Conservation (phyloP, 1,139 yeast genomes). For the Entelexis paramagnoliae region DNA sequence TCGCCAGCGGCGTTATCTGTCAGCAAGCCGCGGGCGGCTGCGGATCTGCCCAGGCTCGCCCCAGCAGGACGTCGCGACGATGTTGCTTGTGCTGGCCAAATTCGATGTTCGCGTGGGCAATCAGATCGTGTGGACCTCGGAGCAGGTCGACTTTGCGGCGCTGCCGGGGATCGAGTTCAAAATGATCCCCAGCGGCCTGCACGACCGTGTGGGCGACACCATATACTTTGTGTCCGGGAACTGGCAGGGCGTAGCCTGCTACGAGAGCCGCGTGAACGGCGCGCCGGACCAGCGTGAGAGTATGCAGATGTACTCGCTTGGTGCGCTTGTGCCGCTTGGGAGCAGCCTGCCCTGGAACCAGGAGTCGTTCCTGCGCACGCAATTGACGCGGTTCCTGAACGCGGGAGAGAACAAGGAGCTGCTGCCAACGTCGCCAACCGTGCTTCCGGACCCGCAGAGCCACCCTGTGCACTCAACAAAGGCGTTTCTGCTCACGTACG, state of each 20-base stretch:
- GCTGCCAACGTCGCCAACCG: constrained; percentile 8
- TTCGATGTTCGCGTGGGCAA: constrained; percentile 59
- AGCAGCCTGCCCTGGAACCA: constrained; percentile 21
- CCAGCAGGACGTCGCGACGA: not conserved
- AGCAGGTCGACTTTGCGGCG: constrained; percentile 27
- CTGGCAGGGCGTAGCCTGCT: constrained; percentile 42
- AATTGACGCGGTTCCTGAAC: constrained; percentile 37
- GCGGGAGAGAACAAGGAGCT: not conserved
- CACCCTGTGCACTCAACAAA: constrained; percentile 47
- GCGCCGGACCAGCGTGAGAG: constrained; percentile 19
- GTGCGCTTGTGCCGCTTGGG: constrained; percentile 24
- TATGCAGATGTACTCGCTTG: constrained; percentile 30
- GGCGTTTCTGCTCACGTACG: constrained; percentile 43
- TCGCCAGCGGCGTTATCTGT: not conserved
- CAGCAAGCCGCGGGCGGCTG: not conserved
- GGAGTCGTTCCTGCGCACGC: constrained; percentile 19
- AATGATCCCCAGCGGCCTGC: constrained; percentile 77
- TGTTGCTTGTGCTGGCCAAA: constrained; percentile 43
- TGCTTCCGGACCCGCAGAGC: constrained; percentile 24
- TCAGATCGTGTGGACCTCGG: constrained; percentile 43
- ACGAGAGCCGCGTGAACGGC: constrained; percentile 29
- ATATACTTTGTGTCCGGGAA: constrained; percentile 40
- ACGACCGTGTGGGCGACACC: constrained; percentile 46
- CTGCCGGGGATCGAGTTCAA: constrained; percentile 52
- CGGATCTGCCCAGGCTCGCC: no score